Base-by-base conservation (phyloP, 495 filamentous ascomycete species). In the Sabuloglossum arenarium region DNA sequence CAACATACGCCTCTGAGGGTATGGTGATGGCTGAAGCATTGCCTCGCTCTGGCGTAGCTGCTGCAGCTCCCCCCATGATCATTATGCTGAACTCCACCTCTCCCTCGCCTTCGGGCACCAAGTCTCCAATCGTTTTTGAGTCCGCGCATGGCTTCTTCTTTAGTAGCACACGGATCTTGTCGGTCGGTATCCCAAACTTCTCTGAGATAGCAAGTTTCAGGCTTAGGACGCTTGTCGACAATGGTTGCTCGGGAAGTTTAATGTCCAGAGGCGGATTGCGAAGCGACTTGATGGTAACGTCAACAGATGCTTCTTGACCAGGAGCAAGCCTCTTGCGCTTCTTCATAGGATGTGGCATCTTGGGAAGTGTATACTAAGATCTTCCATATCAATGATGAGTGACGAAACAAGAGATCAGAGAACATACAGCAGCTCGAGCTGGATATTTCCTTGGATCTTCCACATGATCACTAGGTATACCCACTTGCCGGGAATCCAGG, bases 61-160 rank as follows among this genome's bases (percentile, higher is more conserved):
- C 43, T 32, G 72, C 72, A 21, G 72, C 78, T 10, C 79, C 80
- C 16, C 83, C 86, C 61, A 97, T 81, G 25, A 94, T 71, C 91
- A 98, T 95, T 29, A 94, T 74, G 0, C 75, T 78, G 55, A 97
- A 78, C 70, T 91, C 86, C 5, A 81, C 72, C 53, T 68, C 70
- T 57, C 69, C 68, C 6, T 66, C 72, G 0, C 66, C 70, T 28
- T 61, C 61, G 51, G 70, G 55, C 57, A 69, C 60, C 11, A 63
- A 66, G 72, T 75, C 65, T 74, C 73, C 70, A 0, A 88, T 60
- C 8, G 76, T 72, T 68, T 85, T 85, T 31, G 73, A 73, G 62
- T 91, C 89, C 0, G 73, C 60, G 0, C 84, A 77, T 0, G 88
- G 88, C 68, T 94, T 94, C 66, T 86, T 85, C 62, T 81, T 81